Percentiles rank a stretch among this genome's conserved stretches.
Conservation (phyloP, 306 rosid genomes). For the Malus sylvestris region DNA sequence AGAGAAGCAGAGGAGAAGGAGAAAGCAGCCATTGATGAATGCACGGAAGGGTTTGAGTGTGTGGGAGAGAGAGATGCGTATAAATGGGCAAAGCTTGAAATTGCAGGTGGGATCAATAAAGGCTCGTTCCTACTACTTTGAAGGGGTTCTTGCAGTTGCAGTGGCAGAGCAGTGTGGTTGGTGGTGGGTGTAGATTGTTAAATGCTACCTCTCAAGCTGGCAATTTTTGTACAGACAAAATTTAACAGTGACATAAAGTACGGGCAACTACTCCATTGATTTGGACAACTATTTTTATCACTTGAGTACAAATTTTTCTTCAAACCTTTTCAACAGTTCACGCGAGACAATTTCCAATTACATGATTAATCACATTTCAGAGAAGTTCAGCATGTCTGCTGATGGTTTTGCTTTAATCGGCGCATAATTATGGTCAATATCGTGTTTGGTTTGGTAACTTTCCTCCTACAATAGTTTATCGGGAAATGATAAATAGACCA, state of each 20-base stretch:
- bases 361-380: not conserved
- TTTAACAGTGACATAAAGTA: not conserved
- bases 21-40: constrained; percentile 30
- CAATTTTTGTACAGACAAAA: not conserved
- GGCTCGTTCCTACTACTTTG: constrained; percentile 5
- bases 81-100: constrained; percentile 54
- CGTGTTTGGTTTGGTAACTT: not conserved
- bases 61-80: constrained; percentile 10
- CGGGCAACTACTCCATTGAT: not conserved
- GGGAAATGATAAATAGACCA: too few relatives aligned
- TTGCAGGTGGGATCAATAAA: constrained; percentile 53
- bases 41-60: not conserved
- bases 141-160: not conserved
- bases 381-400: not conserved
- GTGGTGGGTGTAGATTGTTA: constrained; percentile 4
- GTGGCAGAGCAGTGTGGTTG: not conserved
- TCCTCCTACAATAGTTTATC: not conserved
- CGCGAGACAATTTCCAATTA: too few relatives aligned
- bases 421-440: not conserved
- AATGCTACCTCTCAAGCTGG: not conserved
- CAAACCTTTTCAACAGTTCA: too few relatives aligned
- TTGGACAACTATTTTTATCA: not conserved
- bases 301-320: too few relatives aligned
- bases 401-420: not conserved
- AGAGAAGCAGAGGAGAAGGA: constrained; percentile 16